Evolutionary conservation across 768 basidiomycete species (phyloP), one percentile per base, ranked within the genome.

Genomic region (Mycena metata): DNA sequence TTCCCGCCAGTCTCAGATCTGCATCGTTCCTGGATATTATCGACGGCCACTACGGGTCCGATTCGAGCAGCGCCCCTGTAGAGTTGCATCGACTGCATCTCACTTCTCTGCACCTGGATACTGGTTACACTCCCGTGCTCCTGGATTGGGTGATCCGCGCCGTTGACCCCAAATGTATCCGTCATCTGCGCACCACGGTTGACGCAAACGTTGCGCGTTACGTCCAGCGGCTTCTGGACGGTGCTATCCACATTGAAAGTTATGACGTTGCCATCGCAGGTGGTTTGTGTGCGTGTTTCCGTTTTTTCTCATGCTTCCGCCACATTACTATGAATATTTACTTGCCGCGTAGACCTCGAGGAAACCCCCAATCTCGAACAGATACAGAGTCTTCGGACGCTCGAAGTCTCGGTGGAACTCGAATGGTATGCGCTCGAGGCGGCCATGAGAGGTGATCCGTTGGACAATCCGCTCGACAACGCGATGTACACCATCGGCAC

Each of bases 1-100:
- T 63, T 43, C 61, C 61, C 42, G 36, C 52, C 61, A 63, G 45
- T 63, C 61, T 63, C 33, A 19, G 54, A 63, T 54, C 51, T 33
- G 61, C 36, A 33, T 54, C 61, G 43, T 52, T 63, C 9, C 43
- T 35, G 41, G 33, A 50, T 50, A n/a, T n/a, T n/a, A n/a, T n/a
- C n/a, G n/a, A n/a, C n/a, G n/a, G n/a, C n/a, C n/a, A n/a, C n/a
- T n/a, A n/a, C n/a, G n/a, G n/a, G n/a, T n/a, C n/a, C n/a, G 60
- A 30, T 58, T 10, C 8, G 42, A 19, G 45, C n/a, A 46, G 23
- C 30, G 10, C 58, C 45, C 35, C 58, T 19, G 26, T 43, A 43
- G 57, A 43, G 43, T 58, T 60, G 24, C 39, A 50, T 30, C 5
- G 49, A 57, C 63, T 64, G 55, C 54, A 19, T 39, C 63, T 64